Percentiles rank a stretch among this genome's conserved stretches.
Evolutionary conservation across 345 rosid genomes (phyloP).

Genomic region (Erodium maritimum): DNA sequence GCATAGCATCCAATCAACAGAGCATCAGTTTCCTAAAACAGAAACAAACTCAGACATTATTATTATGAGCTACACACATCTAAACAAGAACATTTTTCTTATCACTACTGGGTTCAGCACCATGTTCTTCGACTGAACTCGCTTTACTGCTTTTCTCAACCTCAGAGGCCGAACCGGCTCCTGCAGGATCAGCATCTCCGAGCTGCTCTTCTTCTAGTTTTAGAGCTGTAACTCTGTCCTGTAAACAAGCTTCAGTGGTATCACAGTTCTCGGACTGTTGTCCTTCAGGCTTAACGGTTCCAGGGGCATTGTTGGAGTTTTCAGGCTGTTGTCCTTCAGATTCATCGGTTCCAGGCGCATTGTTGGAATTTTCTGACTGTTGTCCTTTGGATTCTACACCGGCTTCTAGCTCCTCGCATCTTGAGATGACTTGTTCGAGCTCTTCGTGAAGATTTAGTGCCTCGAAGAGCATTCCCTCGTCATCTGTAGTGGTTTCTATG

Average conservation of each 20-base stretch:
- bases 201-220: background rate
- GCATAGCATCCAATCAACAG: too few relatives aligned
- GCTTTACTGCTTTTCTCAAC: constrained; percentile 4
- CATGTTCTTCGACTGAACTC: constrained; percentile 8
- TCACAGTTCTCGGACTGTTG: constrained; percentile 10
- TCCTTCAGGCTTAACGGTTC: background rate
- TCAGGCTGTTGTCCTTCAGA: background rate
- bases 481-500: constrained; percentile 61
- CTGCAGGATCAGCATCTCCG: background rate
- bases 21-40: too few relatives aligned
- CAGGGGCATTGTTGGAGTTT: too few relatives aligned
- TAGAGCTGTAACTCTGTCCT: background rate
- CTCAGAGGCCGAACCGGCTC: background rate
- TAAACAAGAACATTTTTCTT: constrained; percentile 1
- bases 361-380: too few relatives aligned
- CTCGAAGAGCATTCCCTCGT: constrained; percentile 64
- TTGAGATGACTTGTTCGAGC: constrained; percentile 45
- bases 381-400: constrained; percentile 12
- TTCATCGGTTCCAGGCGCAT: background rate
- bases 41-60: background rate
- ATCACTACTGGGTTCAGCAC: constrained; percentile 9
- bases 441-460: constrained; percentile 69
- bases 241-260: background rate
- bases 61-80: background rate
- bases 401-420: constrained; percentile 27